Conservation (phyloP, 2,329 filamentous ascomycete genomes). For the Cytospora paraplurivora region DNA sequence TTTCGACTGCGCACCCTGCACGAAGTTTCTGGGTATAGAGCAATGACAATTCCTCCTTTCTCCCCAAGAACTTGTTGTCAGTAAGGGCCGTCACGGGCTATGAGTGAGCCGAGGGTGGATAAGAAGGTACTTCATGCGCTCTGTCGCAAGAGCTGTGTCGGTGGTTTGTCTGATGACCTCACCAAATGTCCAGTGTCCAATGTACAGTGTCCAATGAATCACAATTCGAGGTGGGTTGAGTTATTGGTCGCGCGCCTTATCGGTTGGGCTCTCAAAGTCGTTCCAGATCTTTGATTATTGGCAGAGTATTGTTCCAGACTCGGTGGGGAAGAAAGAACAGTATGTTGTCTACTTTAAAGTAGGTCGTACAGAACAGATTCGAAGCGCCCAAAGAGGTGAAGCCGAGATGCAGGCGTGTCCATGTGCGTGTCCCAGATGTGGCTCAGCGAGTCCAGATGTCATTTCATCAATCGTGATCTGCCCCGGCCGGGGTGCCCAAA, state of each 20-base stretch:
- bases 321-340: neutral
- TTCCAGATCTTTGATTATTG: neutral
- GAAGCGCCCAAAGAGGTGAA: neutral
- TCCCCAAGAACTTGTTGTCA: neutral
- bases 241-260: neutral
- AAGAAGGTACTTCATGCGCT: conserved; percentile 1
- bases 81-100: neutral
- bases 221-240: neutral
- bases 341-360: no score
- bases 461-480: neutral
- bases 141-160: neutral
- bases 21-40: neutral
- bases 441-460: neutral
- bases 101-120: neutral
- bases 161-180: neutral
- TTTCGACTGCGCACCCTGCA: conserved; percentile 14
- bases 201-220: neutral
- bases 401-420: neutral
- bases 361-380: neutral
- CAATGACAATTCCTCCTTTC: neutral
- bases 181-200: neutral
- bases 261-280: neutral
- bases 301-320: no score
- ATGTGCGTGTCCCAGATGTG: neutral
- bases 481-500: neutral